Percentiles rank a stretch among this genome's conserved stretches.
Evolutionary conservation across 768 basidiomycete genomes (phyloP).

Genomic region (Boletus reticulatus): DNA sequence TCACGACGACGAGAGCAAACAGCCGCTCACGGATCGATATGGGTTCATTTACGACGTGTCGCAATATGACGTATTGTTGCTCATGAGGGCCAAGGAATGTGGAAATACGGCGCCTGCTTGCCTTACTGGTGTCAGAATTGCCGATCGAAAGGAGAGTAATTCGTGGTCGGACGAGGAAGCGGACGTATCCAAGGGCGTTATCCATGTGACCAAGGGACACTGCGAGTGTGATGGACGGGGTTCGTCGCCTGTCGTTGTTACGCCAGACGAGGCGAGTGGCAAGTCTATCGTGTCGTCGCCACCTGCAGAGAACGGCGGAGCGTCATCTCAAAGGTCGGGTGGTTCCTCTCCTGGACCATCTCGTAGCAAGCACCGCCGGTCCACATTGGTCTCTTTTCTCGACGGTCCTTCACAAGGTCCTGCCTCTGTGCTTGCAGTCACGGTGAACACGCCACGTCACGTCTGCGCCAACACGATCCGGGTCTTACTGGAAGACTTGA

Average conservation of each 20-base stretch:
- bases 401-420: conserved; percentile 19
- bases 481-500: conserved; percentile 70
- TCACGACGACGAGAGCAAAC: conserved; percentile 49
- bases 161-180: conserved; percentile 72
- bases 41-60: conserved; percentile 90
- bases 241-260: background rate
- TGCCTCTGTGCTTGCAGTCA: conserved; percentile 59
- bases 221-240: conserved; percentile 42
- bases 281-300: conserved; percentile 12
- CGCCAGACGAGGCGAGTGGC: conserved; percentile 9
- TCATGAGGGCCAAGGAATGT: conserved; percentile 71
- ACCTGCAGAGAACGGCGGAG: conserved; percentile 16
- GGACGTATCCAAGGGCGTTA: conserved; percentile 29
- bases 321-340: conserved; percentile 32
- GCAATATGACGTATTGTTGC: conserved; percentile 74
- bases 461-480: conserved; percentile 75
- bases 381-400: conserved; percentile 36
- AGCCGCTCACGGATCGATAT: conserved; percentile 78
- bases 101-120: conserved; percentile 78
- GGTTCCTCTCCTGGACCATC: conserved; percentile 49
- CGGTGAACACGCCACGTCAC: conserved; percentile 64
- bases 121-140: conserved; percentile 83
- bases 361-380: conserved; percentile 43
- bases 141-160: conserved; percentile 77
- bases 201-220: conserved; percentile 39